phyloP scores from a whole-genome alignment of 495 filamentous ascomycete genomes.

The Wilcoxina mikolae region DNA sequence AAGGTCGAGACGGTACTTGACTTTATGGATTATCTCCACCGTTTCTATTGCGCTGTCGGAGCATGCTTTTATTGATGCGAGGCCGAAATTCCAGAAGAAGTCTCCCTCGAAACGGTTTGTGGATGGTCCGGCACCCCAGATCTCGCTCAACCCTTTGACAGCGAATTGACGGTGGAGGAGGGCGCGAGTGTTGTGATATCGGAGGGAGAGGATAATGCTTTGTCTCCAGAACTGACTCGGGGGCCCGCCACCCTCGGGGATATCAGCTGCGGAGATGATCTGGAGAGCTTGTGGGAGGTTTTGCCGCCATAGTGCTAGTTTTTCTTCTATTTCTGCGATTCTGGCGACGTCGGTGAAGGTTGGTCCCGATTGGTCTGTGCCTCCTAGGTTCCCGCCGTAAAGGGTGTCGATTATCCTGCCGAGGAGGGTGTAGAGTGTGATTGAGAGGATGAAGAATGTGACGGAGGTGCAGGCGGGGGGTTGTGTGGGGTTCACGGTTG shows the following conservation, averaged over 20 bases:
- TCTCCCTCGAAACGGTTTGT: constrained; percentile 28
- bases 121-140: constrained; percentile 24
- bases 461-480: constrained; percentile 14
- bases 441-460: constrained; percentile 32
- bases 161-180: constrained; percentile 33
- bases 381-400: constrained; percentile 34
- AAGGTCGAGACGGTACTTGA: constrained; percentile 28
- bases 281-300: constrained; percentile 17
- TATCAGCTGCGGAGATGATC: constrained; percentile 21
- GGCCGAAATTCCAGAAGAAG: constrained; percentile 30
- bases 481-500: constrained; percentile 13
- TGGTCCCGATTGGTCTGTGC: constrained; percentile 24
- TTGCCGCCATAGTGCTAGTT: constrained; percentile 21
- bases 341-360: constrained; percentile 25
- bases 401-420: constrained; percentile 31
- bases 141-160: constrained; percentile 28
- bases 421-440: constrained; percentile 29
- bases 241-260: constrained; percentile 23
- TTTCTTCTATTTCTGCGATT: constrained; percentile 26
- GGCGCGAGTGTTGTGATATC: constrained; percentile 31
- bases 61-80: constrained; percentile 31
- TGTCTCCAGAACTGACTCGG: constrained; percentile 28
- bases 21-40: constrained; percentile 29
- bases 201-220: constrained; percentile 30
- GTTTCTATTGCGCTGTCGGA: constrained; percentile 31